These are phyloP conservation scores for Solanum hybrid DNA, from an alignment of 305 asterid species.

Conservation along the genomic window DNA sequence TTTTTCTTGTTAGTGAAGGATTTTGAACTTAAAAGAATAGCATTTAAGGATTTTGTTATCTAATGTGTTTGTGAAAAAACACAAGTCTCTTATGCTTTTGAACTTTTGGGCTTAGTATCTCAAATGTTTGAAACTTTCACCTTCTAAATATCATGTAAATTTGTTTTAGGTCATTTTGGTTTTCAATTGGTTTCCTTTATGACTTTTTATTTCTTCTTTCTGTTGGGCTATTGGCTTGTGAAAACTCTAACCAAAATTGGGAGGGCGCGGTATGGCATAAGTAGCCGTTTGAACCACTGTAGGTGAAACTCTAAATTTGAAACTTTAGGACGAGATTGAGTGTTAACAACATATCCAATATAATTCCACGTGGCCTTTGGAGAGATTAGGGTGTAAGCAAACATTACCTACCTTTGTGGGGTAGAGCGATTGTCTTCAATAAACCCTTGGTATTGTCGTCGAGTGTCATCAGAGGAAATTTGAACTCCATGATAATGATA, in stretches of 20 bases:
- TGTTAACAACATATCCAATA: neutral
- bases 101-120: neutral
- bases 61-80: neutral
- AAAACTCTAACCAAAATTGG: neutral
- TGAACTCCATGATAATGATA: neutral
- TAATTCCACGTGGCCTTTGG: accelerated
- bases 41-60: neutral
- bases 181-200: neutral
- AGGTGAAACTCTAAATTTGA: neutral
- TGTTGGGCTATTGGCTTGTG: neutral
- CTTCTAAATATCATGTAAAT: neutral
- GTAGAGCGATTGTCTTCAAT: neutral
- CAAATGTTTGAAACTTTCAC: neutral
- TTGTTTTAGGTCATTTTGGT: neutral
- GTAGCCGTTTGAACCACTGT: neutral
- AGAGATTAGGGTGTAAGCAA: neutral
- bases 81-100: neutral
- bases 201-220: too few relatives aligned
- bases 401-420: neutral
- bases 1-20: neutral
- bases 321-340: neutral
- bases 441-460: neutral
- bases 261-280: neutral
- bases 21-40: neutral
- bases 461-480: neutral